Base-by-base conservation (phyloP, 768 basidiomycete species). In the Tricholoma terreum region DNA sequence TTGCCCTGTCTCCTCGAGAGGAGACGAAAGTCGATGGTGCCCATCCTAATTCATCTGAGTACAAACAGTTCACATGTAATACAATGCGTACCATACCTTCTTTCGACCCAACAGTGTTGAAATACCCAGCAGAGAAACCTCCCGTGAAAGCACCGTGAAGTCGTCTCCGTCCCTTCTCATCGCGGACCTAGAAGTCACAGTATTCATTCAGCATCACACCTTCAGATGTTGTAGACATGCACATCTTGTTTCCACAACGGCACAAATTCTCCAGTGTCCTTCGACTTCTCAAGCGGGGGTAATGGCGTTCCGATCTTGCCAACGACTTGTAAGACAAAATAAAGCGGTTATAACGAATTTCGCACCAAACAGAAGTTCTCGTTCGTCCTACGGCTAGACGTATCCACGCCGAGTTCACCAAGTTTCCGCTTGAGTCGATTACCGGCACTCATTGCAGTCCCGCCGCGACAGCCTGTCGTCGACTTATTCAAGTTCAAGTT, bases 61-160 rank as follows among this genome's bases (percentile, higher is more conserved):
- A 27, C 24, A 27, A 40, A 45, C 30, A 30, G 40, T 21, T 24
- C 24, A 14, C 49, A 55, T 35, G 5, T 31, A 53, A 36, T 19
- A 14, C 15, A 43, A 56, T 48, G 33, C n/a, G 15, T 48, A 35
- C 64, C 76, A 24, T 56, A 86, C 95, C 95, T 83, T 98, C 95
- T 71, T 96, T 93, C 6, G 92, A 94, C 1, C 97, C 97, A 35
- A 96, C 96, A 1, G 88, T 82, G 71, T 98, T 98, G 77, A 89
- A 98, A 75, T 98, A 98, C 0, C 96, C 96, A 24, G 97, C 97
- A 54, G 91, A 94, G 79, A 94, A 99, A 10, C 97, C 97, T 21
- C 97, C 97, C 0, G 95, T 98, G 75, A 98, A 99, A 3, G 97
- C 97, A 3, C 97, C 97, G 69, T 99, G 97, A n/a, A 99, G 76